Base-by-base conservation (phyloP, 2,329 filamentous ascomycete species). In the Talaromyces sp. region DNA sequence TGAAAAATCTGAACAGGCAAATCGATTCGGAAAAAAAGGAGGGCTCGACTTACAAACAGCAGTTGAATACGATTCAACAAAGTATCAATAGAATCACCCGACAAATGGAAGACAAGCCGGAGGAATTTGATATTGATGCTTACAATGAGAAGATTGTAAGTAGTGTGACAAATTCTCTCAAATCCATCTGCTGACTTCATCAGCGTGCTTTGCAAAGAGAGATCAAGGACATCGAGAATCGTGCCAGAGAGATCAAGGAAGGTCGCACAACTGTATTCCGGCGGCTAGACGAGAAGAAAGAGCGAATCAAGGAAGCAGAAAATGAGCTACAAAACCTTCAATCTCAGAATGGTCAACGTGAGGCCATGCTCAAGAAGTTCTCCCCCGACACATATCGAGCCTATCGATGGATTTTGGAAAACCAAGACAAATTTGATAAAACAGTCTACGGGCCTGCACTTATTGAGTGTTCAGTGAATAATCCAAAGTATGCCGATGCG, bases 381-480 rank as follows among this genome's bases (percentile, higher is more conserved):
- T 89, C 88, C 11, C 72, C 72, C 0, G 90, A 97, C 62, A 86
- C 89, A 2, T 83, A 84, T 11, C 79, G 73, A 67, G 92, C 88
- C 1, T 96, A 91, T 87, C 82, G 87, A 46, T 99, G 93, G 93
- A 83, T 98, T 58, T 84, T 91, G 70, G 75, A 86, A 2, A 86
- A 99, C 72, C 83, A 83, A 64, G 72, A 82, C 61, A 75, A 83
- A 56, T 95, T 97, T 66, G 84, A 90, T 70, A 86, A 89, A 67
- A 83, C 89, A 63, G 87, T 97, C 4, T 92, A 89, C 71, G 92
- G 90, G 0, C 93, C 93, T 5, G 87, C 93, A 0, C 85, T 95
- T 70, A 80, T 96, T 35, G 88, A 84, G 63, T 96, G 92, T 75
- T 90, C 89, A 0, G 79, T 96, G 60, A 92, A 88, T 67, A 86